Conservation (phyloP, 108 stramenopile genomes). For the Bacterosira constricta region DNA sequence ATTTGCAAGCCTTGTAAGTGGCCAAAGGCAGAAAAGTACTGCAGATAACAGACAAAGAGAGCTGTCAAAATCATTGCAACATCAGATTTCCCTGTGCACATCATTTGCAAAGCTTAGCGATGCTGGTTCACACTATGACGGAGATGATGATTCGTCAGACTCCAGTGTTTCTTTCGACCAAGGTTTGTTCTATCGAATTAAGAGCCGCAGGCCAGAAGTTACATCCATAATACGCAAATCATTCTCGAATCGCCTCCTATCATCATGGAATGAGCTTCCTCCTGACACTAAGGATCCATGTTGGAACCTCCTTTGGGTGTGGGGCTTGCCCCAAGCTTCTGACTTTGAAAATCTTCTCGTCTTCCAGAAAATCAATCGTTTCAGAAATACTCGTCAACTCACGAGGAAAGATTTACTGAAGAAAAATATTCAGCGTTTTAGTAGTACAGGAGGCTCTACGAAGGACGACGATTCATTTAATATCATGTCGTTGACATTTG, state of each 20-base stretch:
- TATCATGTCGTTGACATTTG: constrained; percentile 83
- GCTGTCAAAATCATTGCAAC: constrained; percentile 23
- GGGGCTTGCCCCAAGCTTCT: constrained; percentile 39
- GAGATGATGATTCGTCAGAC: neutral
- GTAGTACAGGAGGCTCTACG: neutral
- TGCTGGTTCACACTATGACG: neutral
- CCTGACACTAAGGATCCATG: neutral
- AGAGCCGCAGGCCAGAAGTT: constrained; percentile 40
- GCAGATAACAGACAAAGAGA: constrained; percentile 24
- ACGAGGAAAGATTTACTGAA: constrained; percentile 73
- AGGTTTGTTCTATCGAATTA: constrained; percentile 35
- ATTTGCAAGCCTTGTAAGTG: constrained; percentile 4
- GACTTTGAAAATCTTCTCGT: constrained; percentile 36
- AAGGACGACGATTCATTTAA: constrained; percentile 24
- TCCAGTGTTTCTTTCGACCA: neutral
- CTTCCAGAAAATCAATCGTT: constrained; percentile 51
- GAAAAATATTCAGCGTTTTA: constrained; percentile 67
- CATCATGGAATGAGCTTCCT: constrained; percentile 25
- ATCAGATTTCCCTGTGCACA: constrained; percentile 18
- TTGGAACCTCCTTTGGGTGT: constrained; percentile 53
- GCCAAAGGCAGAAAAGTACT: neutral
- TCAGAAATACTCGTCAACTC: constrained; percentile 34
- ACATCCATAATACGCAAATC: constrained; percentile 20
- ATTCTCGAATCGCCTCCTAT: constrained; percentile 17
- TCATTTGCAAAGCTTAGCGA: neutral